These are phyloP conservation scores for Thyridium curvatum DNA, from an alignment of 2,329 filamentous ascomycete genomes.

Conservation along the genomic window DNA sequence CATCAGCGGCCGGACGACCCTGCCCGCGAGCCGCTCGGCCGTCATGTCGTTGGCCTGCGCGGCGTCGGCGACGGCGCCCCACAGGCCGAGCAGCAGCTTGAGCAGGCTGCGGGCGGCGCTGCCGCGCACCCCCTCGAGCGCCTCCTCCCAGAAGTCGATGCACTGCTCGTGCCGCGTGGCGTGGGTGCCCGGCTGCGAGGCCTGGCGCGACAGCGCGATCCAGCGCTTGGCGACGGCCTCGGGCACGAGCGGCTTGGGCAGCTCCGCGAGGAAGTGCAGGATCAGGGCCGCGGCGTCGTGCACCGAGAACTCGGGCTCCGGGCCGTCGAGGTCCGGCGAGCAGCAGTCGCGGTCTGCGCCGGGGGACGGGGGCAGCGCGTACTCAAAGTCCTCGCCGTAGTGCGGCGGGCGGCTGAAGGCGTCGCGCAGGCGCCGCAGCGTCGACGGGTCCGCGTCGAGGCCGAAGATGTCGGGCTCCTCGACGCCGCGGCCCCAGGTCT, in stretches of 20 bases:
- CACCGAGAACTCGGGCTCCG: slow-evolving; percentile 24
- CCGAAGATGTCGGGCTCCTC: slow-evolving; percentile 30
- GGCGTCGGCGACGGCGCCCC: slow-evolving; percentile 32
- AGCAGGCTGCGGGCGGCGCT: slow-evolving; percentile 28
- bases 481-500: slow-evolving; percentile 20
- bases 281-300: slow-evolving; percentile 35
- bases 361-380: too few species aligned
- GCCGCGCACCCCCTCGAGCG: slow-evolving; percentile 30
- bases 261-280: slow-evolving; percentile 29
- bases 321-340: too few species aligned
- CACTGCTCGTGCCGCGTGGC: slow-evolving; percentile 29
- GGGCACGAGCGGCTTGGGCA: slow-evolving; percentile 30
- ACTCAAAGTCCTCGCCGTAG: slow-evolving; percentile 29
- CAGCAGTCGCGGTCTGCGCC: too few species aligned
- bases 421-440: slow-evolving; percentile 27
- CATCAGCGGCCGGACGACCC: slow-evolving; percentile 32
- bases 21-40: slow-evolving; percentile 31
- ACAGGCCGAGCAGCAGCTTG: slow-evolving; percentile 35
- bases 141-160: slow-evolving; percentile 41
- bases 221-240: slow-evolving; percentile 31
- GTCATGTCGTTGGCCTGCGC: slow-evolving; percentile 35
- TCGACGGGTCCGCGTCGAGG: slow-evolving; percentile 21
- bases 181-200: slow-evolving; percentile 24
- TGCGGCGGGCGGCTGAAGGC: slow-evolving; percentile 25
- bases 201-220: slow-evolving; percentile 32